These are phyloP conservation scores for Mortierella sp. DNA, from an alignment of 371 early-diverging fungal genomes.

Conservation along the genomic window DNA sequence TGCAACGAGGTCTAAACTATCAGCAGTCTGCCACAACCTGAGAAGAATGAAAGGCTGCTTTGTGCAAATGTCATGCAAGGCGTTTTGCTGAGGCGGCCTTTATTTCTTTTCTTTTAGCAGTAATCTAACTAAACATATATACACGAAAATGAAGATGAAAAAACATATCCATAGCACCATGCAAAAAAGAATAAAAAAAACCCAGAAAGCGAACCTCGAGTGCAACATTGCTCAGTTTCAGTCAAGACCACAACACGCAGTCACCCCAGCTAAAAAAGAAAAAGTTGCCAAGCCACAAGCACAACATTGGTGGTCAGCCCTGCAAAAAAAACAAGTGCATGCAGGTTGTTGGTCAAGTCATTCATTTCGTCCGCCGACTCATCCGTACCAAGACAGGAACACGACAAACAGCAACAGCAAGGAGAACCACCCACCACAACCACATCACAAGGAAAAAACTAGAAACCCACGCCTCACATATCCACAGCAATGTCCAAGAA, in stretches of 20 bases:
- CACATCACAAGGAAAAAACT: not conserved
- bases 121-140: not conserved
- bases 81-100: not conserved
- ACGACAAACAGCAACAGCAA: not conserved
- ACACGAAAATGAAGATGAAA: not conserved
- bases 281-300: not conserved
- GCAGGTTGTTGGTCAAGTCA: not conserved
- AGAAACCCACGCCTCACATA: not conserved
- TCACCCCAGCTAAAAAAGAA: not conserved
- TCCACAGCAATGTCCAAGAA: slow-evolving; percentile 46
- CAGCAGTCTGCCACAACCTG: not conserved
- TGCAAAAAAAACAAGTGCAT: not conserved
- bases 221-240: too few relatives aligned
- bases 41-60: not conserved
- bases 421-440: not conserved
- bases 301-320: not conserved
- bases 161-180: not conserved
- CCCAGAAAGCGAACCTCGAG: not conserved
- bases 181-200: not conserved
- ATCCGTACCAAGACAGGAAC: too few relatives aligned
- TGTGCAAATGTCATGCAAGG: not conserved
- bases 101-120: not conserved
- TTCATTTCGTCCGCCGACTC: not conserved
- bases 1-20: not conserved
- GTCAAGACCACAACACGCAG: too few relatives aligned